These are phyloP conservation scores for Malus hybrid DNA, from an alignment of 331 rosid genomes.

Conservation along the genomic window DNA sequence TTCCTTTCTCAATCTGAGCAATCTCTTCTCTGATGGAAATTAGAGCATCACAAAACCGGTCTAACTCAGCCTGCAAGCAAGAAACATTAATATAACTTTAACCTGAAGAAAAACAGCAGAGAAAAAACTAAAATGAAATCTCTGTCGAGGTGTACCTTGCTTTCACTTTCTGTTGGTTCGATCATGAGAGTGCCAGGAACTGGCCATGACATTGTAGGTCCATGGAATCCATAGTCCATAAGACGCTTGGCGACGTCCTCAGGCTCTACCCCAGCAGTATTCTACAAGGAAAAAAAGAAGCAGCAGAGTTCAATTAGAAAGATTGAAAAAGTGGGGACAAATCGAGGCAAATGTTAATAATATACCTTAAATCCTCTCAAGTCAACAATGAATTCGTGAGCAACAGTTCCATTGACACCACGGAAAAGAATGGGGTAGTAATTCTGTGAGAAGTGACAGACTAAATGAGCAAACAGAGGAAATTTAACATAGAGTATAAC, in stretches of 20 bases:
- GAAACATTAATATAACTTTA: conserved; percentile 7
- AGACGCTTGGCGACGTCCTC: conserved; percentile 96
- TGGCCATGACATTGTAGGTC: conserved; percentile 99
- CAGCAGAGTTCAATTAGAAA: conserved; percentile 6
- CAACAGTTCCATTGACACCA: conserved; percentile 96
- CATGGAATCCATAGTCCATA: conserved; percentile 93
- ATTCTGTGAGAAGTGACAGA: conserved; percentile 31
- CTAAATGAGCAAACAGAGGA: background rate
- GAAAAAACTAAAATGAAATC: background rate
- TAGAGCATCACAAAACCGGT: conserved; percentile 81
- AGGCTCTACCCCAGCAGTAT: conserved; percentile 88
- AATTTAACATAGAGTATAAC: background rate
- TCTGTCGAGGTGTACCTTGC: conserved; percentile 59
- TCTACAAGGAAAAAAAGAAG: conserved; percentile 27
- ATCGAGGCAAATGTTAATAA: background rate
- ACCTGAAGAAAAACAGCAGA: background rate
- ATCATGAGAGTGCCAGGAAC: conserved; percentile 99
- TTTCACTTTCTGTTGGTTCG: conserved; percentile 99
- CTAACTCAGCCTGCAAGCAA: conserved; percentile 87
- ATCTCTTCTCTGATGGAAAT: conserved; percentile 87
- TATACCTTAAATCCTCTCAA: conserved; percentile 92
- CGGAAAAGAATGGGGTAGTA: conserved; percentile 92
- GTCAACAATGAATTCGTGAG: conserved; percentile 94
- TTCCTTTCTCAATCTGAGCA: conserved; percentile 81
- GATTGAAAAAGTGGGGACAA: background rate